These are phyloP conservation scores for Penicillium sp. DNA, from an alignment of 2,329 filamentous ascomycete genomes.

Conservation along the genomic window DNA sequence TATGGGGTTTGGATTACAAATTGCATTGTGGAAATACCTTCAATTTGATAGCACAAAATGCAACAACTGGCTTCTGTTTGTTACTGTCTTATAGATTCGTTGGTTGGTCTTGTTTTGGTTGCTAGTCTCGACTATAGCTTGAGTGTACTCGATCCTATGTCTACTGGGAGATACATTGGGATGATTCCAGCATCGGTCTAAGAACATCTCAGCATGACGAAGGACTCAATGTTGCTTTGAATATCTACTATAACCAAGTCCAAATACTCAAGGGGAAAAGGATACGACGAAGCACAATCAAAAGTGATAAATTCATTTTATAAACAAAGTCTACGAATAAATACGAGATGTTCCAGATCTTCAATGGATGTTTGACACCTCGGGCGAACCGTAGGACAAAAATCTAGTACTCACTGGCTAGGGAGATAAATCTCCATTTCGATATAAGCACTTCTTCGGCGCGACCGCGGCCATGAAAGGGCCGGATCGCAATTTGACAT, in stretches of 20 bases:
- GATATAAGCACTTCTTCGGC: slow-evolving; percentile 99
- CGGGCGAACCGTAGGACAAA: slow-evolving; percentile 35
- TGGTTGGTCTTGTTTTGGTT: no score
- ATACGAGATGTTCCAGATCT: slow-evolving; percentile 40
- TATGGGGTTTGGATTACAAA: slow-evolving; percentile 9
- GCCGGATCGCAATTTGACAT: slow-evolving; percentile 99
- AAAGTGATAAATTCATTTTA: background rate
- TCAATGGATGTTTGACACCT: slow-evolving; percentile 48
- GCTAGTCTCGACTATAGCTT: background rate
- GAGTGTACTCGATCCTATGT: background rate
- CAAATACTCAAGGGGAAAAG: background rate
- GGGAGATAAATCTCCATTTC: slow-evolving; percentile 27
- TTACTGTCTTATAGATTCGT: background rate
- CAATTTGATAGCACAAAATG: slow-evolving; percentile 17
- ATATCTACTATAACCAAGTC: background rate
- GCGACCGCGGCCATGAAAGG: slow-evolving; percentile 82
- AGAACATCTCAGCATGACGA: no score
- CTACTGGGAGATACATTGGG: background rate
- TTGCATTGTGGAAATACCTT: slow-evolving; percentile 19
- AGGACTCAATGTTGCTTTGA: no score
- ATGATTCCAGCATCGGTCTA: background rate
- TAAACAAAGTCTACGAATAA: background rate
- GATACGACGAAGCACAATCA: background rate
- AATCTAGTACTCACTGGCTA: slow-evolving; percentile 47
- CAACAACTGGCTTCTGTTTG: slow-evolving; percentile 8